Conservation (phyloP, 805 yeast species). For the Lachancea thermotolerans region DNA sequence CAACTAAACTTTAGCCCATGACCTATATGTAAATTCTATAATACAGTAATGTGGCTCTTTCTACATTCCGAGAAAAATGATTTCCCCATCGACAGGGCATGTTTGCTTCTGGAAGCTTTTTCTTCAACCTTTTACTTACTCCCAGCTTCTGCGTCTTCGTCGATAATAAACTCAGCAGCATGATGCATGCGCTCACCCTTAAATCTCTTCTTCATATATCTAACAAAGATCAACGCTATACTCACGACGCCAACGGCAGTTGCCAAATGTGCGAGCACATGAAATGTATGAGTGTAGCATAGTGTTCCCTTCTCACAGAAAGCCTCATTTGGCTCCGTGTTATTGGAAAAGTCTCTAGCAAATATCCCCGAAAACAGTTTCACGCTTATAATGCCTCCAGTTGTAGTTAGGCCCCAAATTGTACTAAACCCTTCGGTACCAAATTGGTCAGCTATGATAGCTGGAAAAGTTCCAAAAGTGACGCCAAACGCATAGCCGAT, state of each 20-base stretch:
- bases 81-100: too few relatives aligned
- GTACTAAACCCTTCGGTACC: conserved; percentile 65
- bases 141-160: conserved; percentile 3
- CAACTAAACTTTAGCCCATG: not conserved
- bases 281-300: conserved; percentile 44
- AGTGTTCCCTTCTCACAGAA: conserved; percentile 38
- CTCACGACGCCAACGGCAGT: conserved; percentile 11
- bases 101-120: too few relatives aligned
- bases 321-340: conserved; percentile 36
- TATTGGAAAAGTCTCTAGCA: conserved; percentile 46
- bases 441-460: conserved; percentile 64
- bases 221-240: not conserved
- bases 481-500: conserved; percentile 67
- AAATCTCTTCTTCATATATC: not conserved
- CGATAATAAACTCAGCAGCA: conserved; percentile 3
- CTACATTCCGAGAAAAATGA: not conserved
- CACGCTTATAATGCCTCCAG: conserved; percentile 58
- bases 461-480: conserved; percentile 67
- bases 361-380: conserved; percentile 48
- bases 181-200: not conserved
- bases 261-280: conserved; percentile 23
- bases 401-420: conserved; percentile 67
- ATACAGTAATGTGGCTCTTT: not conserved
- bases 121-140: not conserved
- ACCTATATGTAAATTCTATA: not conserved